Evolutionary conservation across 2,329 filamentous ascomycete genomes (phyloP).

Genomic region (Thermochaetoides dissita): DNA sequence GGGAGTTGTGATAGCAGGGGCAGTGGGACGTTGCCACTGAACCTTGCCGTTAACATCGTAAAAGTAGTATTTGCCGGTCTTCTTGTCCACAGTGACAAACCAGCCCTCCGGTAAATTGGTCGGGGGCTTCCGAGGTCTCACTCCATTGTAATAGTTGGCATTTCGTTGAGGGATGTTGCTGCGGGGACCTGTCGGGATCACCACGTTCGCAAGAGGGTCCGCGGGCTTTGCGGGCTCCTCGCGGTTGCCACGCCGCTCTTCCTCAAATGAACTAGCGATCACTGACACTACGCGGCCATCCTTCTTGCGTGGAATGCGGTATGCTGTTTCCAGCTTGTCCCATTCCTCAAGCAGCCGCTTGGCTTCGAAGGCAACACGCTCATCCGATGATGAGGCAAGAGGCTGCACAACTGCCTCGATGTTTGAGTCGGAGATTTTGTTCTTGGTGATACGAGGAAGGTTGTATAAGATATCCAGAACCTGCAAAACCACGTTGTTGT

Average conservation of each 20-base stretch:
- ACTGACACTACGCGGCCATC: slow-evolving; percentile 49
- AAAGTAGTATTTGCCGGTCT: slow-evolving; percentile 65
- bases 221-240: slow-evolving; percentile 29
- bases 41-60: slow-evolving; percentile 67
- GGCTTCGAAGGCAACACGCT: slow-evolving; percentile 60
- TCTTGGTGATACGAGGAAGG: slow-evolving; percentile 80
- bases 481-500: slow-evolving; percentile 78
- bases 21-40: slow-evolving; percentile 68
- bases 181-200: slow-evolving; percentile 44
- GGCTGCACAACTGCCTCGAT: slow-evolving; percentile 71
- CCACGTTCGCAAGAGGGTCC: slow-evolving; percentile 31
- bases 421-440: slow-evolving; percentile 94
- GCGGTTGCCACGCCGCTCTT: slow-evolving; percentile 42
- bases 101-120: slow-evolving; percentile 65
- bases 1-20: slow-evolving; percentile 49
- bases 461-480: slow-evolving; percentile 78
- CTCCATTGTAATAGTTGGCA: slow-evolving; percentile 31
- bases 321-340: slow-evolving; percentile 79
- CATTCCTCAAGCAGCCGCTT: slow-evolving; percentile 64
- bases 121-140: slow-evolving; percentile 38
- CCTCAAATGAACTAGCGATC: slow-evolving; percentile 41
- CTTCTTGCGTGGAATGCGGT: slow-evolving; percentile 86
- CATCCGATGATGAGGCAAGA: slow-evolving; percentile 54
- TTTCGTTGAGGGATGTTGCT: slow-evolving; percentile 45
- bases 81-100: slow-evolving; percentile 59